Evolutionary conservation across 441 rosid genomes (phyloP).

Genomic region (Mallotus repandus): DNA sequence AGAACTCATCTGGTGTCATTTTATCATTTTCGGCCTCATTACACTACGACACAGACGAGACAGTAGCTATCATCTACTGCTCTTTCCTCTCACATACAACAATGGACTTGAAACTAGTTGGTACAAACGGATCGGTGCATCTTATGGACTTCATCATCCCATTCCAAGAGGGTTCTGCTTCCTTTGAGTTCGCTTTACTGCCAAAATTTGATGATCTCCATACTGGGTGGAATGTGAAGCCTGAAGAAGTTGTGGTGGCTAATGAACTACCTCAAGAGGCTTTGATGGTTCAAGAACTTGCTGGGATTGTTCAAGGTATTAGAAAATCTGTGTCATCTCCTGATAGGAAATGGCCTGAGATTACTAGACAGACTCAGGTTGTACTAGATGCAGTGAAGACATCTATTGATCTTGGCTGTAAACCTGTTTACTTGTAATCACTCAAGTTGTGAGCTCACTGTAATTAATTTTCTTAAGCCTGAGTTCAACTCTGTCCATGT

Average conservation of each 20-base stretch:
- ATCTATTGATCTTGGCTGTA: conserved; percentile 53
- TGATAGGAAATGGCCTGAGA: conserved; percentile 48
- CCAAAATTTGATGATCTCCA: conserved; percentile 52
- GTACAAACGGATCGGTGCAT: conserved; percentile 43
- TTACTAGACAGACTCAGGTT: conserved; percentile 56
- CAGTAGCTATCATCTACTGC: conserved; percentile 7
- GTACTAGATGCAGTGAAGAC: conserved; percentile 59
- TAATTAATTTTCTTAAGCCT: too few relatives aligned
- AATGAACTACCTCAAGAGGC: conserved; percentile 56
- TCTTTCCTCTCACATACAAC: conserved; percentile 46
- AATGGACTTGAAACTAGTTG: conserved; percentile 45
- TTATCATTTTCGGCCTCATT: conserved; percentile 19
- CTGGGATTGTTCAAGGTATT: conserved; percentile 37
- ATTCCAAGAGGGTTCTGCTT: conserved; percentile 45
- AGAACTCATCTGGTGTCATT: conserved; percentile 14
- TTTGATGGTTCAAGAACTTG: conserved; percentile 50
- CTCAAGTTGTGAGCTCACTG: background rate
- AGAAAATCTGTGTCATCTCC: conserved; percentile 26
- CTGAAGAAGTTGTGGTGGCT: conserved; percentile 39
- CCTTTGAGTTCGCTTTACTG: conserved; percentile 38
- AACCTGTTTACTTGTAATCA: conserved; percentile 38
- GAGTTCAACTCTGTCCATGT: too few relatives aligned
- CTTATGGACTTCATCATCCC: conserved; percentile 58
- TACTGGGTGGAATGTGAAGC: conserved; percentile 56
- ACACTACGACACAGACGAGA: conserved; percentile 11